A percentile compares a stretch with the other conserved stretches of the same genome.
These are phyloP conservation scores for Leccinum subgranulosum DNA, from an alignment of 768 basidiomycete genomes.

Conservation along the genomic window DNA sequence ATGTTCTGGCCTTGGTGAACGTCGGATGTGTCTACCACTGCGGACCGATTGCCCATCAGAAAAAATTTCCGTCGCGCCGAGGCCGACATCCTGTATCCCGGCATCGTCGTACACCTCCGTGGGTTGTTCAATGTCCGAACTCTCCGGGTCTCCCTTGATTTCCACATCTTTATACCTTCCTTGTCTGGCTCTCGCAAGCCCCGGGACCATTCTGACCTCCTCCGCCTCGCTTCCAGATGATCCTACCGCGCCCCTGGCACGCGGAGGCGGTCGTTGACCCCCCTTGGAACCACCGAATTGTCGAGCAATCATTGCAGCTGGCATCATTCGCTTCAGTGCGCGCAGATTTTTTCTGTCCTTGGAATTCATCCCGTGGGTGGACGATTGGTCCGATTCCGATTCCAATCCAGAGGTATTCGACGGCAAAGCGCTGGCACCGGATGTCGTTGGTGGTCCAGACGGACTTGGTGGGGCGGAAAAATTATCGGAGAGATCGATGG, in stretches of 20 bases:
- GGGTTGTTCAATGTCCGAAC: conserved; percentile 39
- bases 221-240: conserved; percentile 33
- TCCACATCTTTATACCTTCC: conserved; percentile 35
- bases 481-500: neutral
- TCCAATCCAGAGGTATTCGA: conserved; percentile 4
- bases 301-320: conserved; percentile 47
- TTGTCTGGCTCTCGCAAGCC: conserved; percentile 45
- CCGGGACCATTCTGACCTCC: conserved; percentile 45
- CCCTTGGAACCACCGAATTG: conserved; percentile 21
- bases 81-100: neutral
- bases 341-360: conserved; percentile 37
- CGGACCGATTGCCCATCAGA: conserved; percentile 17
- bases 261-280: conserved; percentile 11
- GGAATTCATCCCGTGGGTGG: conserved; percentile 16
- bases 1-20: neutral
- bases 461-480: conserved; percentile 15
- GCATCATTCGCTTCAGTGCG: conserved; percentile 49
- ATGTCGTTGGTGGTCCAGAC: conserved; percentile 16
- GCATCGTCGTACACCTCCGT: neutral
- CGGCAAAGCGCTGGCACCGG: conserved; percentile 11
- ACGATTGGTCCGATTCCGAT: conserved; percentile 10
- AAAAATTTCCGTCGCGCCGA: conserved; percentile 4
- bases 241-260: conserved; percentile 5
- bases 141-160: conserved; percentile 64
- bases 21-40: conserved; percentile 22